Base-by-base conservation (phyloP, 768 basidiomycete species). In the Mrakia blollopis region DNA sequence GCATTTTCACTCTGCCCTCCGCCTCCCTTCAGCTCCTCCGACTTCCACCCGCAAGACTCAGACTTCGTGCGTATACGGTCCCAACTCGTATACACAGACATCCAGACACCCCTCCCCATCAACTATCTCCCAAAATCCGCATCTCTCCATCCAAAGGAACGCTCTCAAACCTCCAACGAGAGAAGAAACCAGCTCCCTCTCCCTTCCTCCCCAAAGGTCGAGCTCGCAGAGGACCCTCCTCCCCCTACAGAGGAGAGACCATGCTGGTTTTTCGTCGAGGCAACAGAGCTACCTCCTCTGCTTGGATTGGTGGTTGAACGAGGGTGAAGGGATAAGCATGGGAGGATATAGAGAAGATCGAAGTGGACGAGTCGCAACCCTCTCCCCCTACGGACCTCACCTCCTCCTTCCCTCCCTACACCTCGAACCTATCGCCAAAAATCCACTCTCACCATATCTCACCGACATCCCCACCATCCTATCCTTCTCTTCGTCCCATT, bases 371-470 rank as follows among this genome's bases (percentile, higher is more conserved):
- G 32, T 37, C 37, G 32, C 11, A 21, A 65, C 63, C 37, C 30
- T 37, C n/a, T 21, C 65, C 25, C 23, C 37, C 65, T 13, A n/a
- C 25, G 35, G 47, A n/a, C 25, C 37, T n/a, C 37, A 41, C 23
- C 35, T n/a, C 35, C 25, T 39, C 37, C 25, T 13, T 37, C 32
- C 16, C 23, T 16, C 63, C 65, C 21, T 25, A 44, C 65, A 68
- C 65, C 37, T n/a, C 25, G 65, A 37, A 68, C 65, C 65, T 68
- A 71, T 71, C 44, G 25, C 32, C 44, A 71, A 47, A 72, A 23
- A 72, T 72, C 50, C 35, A 60, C 30, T 25, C 23, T 32, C 37
- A 8, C 44, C 13, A 8, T n/a, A 16, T 10, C 50, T 35, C n/a
- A 30, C 50, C 50, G 10, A 28, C 18, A 23, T n/a, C 68, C 5